A percentile compares a stretch with the other conserved stretches of the same genome.
Evolutionary conservation across 768 basidiomycete species (phyloP).

Genomic region (Boletus rubroflammeus): DNA sequence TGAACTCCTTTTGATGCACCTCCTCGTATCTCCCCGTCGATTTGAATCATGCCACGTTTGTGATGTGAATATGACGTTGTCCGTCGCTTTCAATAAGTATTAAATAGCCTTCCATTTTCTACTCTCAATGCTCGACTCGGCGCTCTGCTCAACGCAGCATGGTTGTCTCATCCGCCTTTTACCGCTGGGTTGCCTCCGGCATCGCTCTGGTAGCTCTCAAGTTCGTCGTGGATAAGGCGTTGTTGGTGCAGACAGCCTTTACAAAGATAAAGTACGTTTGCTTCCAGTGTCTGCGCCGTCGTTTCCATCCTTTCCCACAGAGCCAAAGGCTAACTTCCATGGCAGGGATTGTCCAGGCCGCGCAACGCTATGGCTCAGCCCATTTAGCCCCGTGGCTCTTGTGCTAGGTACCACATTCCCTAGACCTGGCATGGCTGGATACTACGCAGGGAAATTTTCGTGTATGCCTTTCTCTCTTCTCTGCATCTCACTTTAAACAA

Average conservation of each 20-base stretch:
- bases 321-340: neutral
- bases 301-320: neutral
- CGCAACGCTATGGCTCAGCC: conserved; percentile 29
- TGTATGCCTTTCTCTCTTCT: conserved; percentile 24
- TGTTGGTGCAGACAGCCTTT: conserved; percentile 12
- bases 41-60: no score
- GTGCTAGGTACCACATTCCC: conserved; percentile 34
- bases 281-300: neutral
- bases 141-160: conserved; percentile 2
- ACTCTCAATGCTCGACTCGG: no score
- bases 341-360: conserved; percentile 21
- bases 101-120: neutral
- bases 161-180: neutral
- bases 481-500: neutral
- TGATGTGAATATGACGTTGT: neutral
- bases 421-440: conserved; percentile 31
- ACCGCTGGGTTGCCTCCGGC: conserved; percentile 6
- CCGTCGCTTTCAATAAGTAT: neutral
- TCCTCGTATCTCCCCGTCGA: no score
- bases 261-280: conserved; percentile 15
- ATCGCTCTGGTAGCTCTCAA: conserved; percentile 8
- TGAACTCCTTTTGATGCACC: neutral
- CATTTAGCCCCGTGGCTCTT: conserved; percentile 28
- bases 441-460: conserved; percentile 34
- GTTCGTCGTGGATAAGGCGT: conserved; percentile 2